Conservation (phyloP, 2,329 filamentous ascomycete species). For the Neonectria sp. region DNA sequence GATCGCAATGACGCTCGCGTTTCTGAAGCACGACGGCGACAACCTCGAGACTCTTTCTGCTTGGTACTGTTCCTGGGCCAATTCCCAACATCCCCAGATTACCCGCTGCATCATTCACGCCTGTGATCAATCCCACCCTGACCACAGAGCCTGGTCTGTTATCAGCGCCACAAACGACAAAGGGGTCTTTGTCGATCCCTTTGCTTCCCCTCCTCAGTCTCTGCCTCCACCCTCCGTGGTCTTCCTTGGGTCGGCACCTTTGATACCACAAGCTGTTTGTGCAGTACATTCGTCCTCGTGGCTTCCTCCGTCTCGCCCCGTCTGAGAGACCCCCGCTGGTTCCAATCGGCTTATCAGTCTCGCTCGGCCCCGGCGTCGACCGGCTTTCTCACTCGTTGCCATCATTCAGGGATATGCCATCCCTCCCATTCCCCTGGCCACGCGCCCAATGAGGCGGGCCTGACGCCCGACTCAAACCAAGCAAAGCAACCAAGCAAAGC, state of each 20-base stretch:
- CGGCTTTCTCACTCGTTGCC: slow-evolving; percentile 12
- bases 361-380: slow-evolving; percentile 20
- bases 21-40: neutral
- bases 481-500: neutral
- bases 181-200: slow-evolving; percentile 6
- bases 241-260: neutral
- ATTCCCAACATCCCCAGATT: slow-evolving; percentile 8
- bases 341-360: slow-evolving; percentile 36
- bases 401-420: slow-evolving; percentile 20
- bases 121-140: slow-evolving; percentile 16
- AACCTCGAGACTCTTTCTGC: neutral
- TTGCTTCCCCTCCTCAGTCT: slow-evolving; percentile 11
- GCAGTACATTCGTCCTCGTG: neutral
- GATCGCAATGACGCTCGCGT: neutral
- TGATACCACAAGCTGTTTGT: no score
- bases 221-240: slow-evolving; percentile 9
- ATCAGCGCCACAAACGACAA: slow-evolving; percentile 6
- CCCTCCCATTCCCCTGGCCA: slow-evolving; percentile 24
- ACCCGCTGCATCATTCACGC: neutral
- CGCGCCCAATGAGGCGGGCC: slow-evolving; percentile 32
- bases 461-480: slow-evolving; percentile 14
- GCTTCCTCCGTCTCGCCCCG: slow-evolving; percentile 4
- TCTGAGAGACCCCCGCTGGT: slow-evolving; percentile 25
- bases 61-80: neutral
- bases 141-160: slow-evolving; percentile 15